Conservation (phyloP, 1,139 yeast genomes). For the Suhomyces bribrorum region DNA sequence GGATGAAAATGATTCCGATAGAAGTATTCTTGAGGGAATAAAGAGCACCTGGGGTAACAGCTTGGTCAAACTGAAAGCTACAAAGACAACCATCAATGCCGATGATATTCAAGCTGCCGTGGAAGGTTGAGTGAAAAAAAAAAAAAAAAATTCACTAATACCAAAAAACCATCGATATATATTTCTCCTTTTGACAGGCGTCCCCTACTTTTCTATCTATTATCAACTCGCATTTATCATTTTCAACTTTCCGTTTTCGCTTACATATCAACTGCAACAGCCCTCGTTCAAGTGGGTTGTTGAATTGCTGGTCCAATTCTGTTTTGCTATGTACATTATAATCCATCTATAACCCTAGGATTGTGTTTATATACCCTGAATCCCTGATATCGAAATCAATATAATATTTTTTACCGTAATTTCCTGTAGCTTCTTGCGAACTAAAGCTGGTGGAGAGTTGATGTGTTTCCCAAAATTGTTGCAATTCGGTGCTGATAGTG, state of each 20-base stretch:
- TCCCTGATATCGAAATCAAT: slow-evolving; percentile 30
- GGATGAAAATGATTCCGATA: slow-evolving; percentile 34
- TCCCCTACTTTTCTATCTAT: too few relatives aligned
- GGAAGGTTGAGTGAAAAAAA: slow-evolving; percentile 10
- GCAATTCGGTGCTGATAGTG: slow-evolving; percentile 6
- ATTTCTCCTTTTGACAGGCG: too few relatives aligned
- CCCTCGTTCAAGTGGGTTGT: too few relatives aligned
- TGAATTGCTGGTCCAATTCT: slow-evolving; percentile 9
- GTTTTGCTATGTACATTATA: slow-evolving; percentile 4
- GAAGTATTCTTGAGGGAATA: slow-evolving; percentile 32
- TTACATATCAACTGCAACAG: too few relatives aligned
- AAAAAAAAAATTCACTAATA: too few relatives aligned
- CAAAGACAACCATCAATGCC: slow-evolving; percentile 37
- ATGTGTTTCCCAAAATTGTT: slow-evolving; percentile 17
- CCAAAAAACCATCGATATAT: too few relatives aligned
- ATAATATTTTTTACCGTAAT: slow-evolving; percentile 22
- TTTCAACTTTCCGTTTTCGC: too few relatives aligned
- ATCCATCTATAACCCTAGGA: slow-evolving; percentile 11
- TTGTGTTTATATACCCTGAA: slow-evolving; percentile 22
- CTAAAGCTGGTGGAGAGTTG: slow-evolving; percentile 10
- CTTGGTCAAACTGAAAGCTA: slow-evolving; percentile 24
- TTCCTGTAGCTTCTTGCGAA: slow-evolving; percentile 4
- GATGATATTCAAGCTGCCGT: slow-evolving; percentile 38
- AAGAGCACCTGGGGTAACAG: slow-evolving; percentile 22
- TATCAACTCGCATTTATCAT: too few relatives aligned